Evolutionary conservation across 257 asterid species (phyloP).

Genomic region (Leonotis leonurus): DNA sequence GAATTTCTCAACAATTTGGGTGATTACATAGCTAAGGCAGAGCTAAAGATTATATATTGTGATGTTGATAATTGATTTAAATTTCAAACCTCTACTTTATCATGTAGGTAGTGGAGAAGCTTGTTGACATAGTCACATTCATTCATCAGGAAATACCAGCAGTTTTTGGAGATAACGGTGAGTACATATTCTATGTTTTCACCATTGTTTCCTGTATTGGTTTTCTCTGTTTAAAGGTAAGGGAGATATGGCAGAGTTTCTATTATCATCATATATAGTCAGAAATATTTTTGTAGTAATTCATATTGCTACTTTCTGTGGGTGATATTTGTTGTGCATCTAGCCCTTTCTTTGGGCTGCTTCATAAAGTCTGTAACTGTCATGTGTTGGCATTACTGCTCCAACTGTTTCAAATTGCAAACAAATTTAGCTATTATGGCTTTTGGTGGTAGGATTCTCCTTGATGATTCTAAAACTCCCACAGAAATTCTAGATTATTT

Average conservation of each 20-base stretch:
- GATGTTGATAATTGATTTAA: constrained; percentile 4
- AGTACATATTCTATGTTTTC: neutral
- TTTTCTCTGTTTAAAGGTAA: neutral
- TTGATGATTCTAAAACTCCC: neutral
- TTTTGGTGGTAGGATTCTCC: neutral
- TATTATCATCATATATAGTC: neutral
- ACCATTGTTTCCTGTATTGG: neutral
- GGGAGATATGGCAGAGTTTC: neutral
- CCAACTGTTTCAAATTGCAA: neutral
- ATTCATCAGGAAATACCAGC: constrained; percentile 76
- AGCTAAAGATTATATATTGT: neutral
- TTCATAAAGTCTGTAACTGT: neutral
- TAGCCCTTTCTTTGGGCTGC: neutral
- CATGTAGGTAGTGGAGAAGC: constrained; percentile 84
- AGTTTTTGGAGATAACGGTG: constrained; percentile 78
- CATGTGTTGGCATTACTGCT: neutral
- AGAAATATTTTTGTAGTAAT: neutral
- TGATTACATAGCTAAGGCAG: neutral
- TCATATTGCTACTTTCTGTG: neutral
- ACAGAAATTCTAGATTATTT: neutral
- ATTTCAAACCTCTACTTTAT: constrained; percentile 12
- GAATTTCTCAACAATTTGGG: neutral
- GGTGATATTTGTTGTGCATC: neutral
- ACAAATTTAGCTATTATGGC: neutral
- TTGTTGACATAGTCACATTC: constrained; percentile 82